Evolutionary conservation across 768 basidiomycete species (phyloP), one percentile per base, ranked within the genome.

Genomic region (Suillus plorans): DNA sequence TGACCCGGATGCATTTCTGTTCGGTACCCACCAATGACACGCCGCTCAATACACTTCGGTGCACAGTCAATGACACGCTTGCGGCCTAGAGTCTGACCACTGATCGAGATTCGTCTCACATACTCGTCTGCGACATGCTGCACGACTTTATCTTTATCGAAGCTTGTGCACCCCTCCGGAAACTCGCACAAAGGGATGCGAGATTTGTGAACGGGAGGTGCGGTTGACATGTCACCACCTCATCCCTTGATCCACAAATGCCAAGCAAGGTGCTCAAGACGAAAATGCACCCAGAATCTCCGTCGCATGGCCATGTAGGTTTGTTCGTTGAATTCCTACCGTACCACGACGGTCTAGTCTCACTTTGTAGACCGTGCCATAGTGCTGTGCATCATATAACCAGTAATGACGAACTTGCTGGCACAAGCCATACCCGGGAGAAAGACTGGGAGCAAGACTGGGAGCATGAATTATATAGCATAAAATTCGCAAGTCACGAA

Each of bases 191-290:
- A 31, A 14, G 20, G 82, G 83, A 67, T 88, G 87, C 75, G 85
- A 87, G 75, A 84, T 89, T 31, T 89, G 87, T 71, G 80, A 80
- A 66, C 78, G 86, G n/a, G 79, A 78, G 60, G 80, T 86, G 3
- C 84, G 82, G 13, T 73, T 87, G 69, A 87, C 86, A 22, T 88
- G 86, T 69, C 86, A 87, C 71, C 86, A 87, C 64, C 79, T 88
- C 37, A 85, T 88, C 53, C 86, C 86, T 2, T 79, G 83, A 34
- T 81, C 82, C 25, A 79, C 86, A 31, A 31, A 89, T 65, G 74
- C 78, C 36, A 36, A 36, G 36, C 2, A 87, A 85, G 70, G 85
- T 77, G n/a, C 67, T 83, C 47, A 87, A 85, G 78, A 82, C 81
- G 71, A 81, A 80, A 56, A 86, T 86, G 86, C 86, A 87, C 70